These are phyloP conservation scores for Epichloe sp. DNA, from an alignment of 2,329 filamentous ascomycete genomes.

Conservation along the genomic window DNA sequence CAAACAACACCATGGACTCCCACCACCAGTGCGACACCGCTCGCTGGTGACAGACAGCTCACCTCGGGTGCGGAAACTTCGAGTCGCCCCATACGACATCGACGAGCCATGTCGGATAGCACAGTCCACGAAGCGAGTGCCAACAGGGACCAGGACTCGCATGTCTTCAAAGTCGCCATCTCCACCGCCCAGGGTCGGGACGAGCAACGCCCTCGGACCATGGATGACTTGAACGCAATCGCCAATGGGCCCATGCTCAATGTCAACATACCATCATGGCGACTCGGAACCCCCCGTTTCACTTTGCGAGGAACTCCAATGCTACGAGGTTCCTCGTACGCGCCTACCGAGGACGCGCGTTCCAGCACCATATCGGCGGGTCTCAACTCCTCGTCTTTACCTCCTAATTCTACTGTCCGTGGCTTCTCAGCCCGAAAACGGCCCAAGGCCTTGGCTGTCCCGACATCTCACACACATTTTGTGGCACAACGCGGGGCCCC, in stretches of 20 bases:
- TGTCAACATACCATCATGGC: conserved; percentile 71
- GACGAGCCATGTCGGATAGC: conserved; percentile 63
- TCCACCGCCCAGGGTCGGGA: conserved; percentile 46
- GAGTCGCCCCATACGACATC: conserved; percentile 26
- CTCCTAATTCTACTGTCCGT: conserved; percentile 13
- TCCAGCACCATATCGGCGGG: conserved; percentile 47
- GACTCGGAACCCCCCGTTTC: conserved; percentile 70
- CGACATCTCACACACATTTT: conserved; percentile 19
- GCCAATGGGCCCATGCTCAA: conserved; percentile 44
- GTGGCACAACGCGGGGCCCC: conserved; percentile 12
- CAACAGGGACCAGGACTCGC: conserved; percentile 43
- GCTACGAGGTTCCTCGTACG: conserved; percentile 69
- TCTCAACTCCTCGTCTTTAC: conserved; percentile 23
- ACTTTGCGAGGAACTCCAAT: conserved; percentile 62
- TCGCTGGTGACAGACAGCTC: conserved; percentile 19
- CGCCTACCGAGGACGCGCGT: conserved; percentile 57
- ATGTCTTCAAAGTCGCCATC: conserved; percentile 69
- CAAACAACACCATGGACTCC: conserved; percentile 24
- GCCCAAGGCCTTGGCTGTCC: conserved; percentile 25
- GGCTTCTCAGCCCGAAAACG: conserved; percentile 18
- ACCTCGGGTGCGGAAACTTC: conserved; percentile 16
- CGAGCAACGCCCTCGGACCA: conserved; percentile 46
- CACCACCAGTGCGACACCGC: conserved; percentile 25
- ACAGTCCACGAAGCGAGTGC: conserved; percentile 52
- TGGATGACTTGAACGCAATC: conserved; percentile 38